Base-by-base conservation (phyloP, 495 filamentous ascomycete genomes). In the Mytilinidion resinicola region DNA sequence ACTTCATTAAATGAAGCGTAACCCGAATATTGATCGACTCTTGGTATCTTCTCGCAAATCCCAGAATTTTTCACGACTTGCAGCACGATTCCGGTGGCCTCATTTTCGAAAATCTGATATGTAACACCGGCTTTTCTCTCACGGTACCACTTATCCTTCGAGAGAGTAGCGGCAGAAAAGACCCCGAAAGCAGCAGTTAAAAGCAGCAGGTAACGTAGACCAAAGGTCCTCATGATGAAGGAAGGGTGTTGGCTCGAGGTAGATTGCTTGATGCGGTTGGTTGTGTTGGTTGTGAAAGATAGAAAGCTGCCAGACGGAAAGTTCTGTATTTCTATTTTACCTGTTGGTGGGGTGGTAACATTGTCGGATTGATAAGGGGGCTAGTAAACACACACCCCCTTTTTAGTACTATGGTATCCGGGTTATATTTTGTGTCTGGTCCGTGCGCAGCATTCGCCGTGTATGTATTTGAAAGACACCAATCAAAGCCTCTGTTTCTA, bases 81-180 rank as follows among this genome's bases (percentile, higher is more conserved):
- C 20, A 84, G 57, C 60, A 68, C 76, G 4, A 73, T 70, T 17
- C 75, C 75, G 14, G 78, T 82, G 9, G 72, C 73, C 34, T 73
- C 74, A 70, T 83, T 78, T 55, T 81, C 73, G 60, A 79, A 80
- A n/a, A 80, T 71, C 47, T 71, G 80, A 56, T 75, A 77, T 10
- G 70, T 72, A 33, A 61, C 49, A 11, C 54, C 57, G 20, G 43
- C 57, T 33, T 54, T 14, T 35, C 74, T 67, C 30, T 76, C 72
- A 43, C 72, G 62, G 8, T 73, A 78, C 9, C 76, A 64, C 63
- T 75, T 78, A 51, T 77, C 71, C 57, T 67, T 62, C 3, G 59
- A 38, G 21, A 70, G 70, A 19, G 70, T 67, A 41, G 69, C 67
- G 53, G 59, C 19, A 10, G 59, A 54, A 12, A 65, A 41, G 35